Evolutionary conservation across 1,284 basidiomycete genomes (phyloP), one percentile per base, ranked within the genome.

Genomic region (Hypsizygus ulmarius): DNA sequence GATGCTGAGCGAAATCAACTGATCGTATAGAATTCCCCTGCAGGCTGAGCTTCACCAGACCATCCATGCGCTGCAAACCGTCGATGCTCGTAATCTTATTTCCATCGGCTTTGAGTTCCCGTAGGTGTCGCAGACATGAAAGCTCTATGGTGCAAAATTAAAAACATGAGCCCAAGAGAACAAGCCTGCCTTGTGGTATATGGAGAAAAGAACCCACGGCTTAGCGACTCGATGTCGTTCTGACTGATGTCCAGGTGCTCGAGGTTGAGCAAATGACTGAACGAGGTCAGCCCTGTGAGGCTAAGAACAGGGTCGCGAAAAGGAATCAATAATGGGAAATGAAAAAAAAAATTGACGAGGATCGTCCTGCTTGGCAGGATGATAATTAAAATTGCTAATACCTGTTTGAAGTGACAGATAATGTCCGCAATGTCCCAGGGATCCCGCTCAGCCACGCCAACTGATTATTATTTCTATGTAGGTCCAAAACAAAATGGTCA

Each of bases 181-280:
- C 34, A 44, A 43, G 21, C n/a, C n/a, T n/a, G 37, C 2, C 41
- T 39, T 41, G 21, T 34, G 47, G 38, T 28, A 54, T 52, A 45
- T 34, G 9, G 43, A 38, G 43, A 39, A 50, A 56, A 19, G 30
- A 43, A 83, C 91, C 68, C 66, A 94, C 93, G 91, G 39, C 77
- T 78, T 39, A 97, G 73, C 11, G 87, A 91, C 55, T 95, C 91
- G 45, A 99, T 78, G 53, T 91, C 81, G 65, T 99, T 99, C 58
- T 82, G 69, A 65, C 93, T 95, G 55, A 99, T 84, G 70, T 99
- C 93, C 56, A 99, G 78, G 59, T 80, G 83, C 68, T 95, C 91
- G 35, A 99, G 77, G 65, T 91, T 90, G 32, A 77, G 71, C 56
- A 99, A 73, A 65, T 97, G 94, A 61, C 80, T 80, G 65, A 95